These are phyloP conservation scores for Angophora floribunda DNA, from an alignment of 345 rosid genomes.

Conservation along the genomic window DNA sequence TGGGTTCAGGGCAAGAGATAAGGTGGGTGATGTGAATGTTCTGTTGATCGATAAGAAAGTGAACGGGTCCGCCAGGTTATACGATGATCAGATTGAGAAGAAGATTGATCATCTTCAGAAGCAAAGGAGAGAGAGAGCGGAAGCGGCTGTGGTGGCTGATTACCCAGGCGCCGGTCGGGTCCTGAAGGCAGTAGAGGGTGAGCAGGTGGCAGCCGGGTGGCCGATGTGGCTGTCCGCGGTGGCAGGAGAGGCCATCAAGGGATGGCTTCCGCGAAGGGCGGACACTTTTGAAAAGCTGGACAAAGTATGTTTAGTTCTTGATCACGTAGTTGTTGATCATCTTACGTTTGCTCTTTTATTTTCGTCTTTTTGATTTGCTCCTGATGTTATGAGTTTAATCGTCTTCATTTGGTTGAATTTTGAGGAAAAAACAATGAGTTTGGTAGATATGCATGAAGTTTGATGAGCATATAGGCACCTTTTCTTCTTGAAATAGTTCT, in stretches of 20 bases:
- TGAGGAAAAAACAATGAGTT: background rate
- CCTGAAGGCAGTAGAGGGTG: constrained; percentile 34
- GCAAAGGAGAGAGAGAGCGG: constrained; percentile 18
- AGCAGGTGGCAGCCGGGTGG: constrained; percentile 83
- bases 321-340: background rate
- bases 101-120: constrained; percentile 13
- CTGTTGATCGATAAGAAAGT: constrained; percentile 45
- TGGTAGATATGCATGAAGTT: background rate
- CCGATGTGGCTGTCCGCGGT: constrained; percentile 77
- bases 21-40: constrained; percentile 38
- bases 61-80: constrained; percentile 33
- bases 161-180: constrained; percentile 25
- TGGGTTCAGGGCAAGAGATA: constrained; percentile 22
- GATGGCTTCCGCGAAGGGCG: constrained; percentile 73
- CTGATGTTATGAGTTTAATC: background rate
- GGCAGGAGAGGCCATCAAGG: constrained; percentile 80
- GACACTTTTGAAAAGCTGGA: constrained; percentile 69
- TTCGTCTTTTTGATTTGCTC: background rate
- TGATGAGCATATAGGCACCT: background rate
- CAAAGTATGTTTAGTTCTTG: constrained; percentile 35
- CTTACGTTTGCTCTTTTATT: background rate
- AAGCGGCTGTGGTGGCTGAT: constrained; percentile 6
- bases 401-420: background rate
- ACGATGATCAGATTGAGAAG: constrained; percentile 40
- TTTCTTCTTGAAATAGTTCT: background rate